phyloP scores from a whole-genome alignment of 768 basidiomycete genomes.

The Rhizopogon vulgaris region DNA sequence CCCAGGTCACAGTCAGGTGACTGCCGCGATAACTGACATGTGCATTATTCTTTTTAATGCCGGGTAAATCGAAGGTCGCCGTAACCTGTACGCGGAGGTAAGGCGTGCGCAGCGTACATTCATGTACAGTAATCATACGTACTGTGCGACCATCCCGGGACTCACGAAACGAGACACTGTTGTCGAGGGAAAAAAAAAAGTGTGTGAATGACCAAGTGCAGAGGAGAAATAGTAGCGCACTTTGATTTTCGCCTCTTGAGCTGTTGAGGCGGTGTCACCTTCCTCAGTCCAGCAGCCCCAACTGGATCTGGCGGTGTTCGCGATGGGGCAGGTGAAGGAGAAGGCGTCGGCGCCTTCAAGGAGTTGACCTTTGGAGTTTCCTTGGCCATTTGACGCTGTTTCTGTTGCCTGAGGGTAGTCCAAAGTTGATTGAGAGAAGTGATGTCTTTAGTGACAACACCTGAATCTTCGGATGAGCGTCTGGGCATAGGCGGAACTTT shows the following conservation, averaged over 20 bases:
- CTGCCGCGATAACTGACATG: conserved; percentile 68
- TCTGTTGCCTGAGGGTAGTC: conserved; percentile 58
- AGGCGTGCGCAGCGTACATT: conserved; percentile 9
- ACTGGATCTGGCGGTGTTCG: conserved; percentile 20
- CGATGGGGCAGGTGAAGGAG: conserved; percentile 11
- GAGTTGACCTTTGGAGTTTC: conserved; percentile 68
- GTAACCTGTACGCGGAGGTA: conserved; percentile 39
- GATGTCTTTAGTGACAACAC: conserved; percentile 18
- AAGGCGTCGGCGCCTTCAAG: conserved; percentile 33
- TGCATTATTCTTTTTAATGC: conserved; percentile 66
- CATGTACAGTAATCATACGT: conserved; percentile 16
- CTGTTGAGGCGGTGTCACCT: conserved; percentile 29
- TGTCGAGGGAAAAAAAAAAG: conserved; percentile 10
- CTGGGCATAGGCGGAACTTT: conserved; percentile 15
- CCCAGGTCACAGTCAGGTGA: conserved; percentile 63
- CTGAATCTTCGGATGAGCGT: conserved; percentile 5
- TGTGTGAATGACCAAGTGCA: neutral
- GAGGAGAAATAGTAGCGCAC: conserved; percentile 34
- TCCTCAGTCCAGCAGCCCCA: conserved; percentile 13
- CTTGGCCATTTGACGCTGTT: conserved; percentile 61
- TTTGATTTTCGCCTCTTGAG: conserved; percentile 59
- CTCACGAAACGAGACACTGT: conserved; percentile 64
- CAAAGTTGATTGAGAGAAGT: conserved; percentile 53
- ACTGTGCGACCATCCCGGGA: conserved; percentile 60
- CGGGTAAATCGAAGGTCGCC: conserved; percentile 65